phyloP scores from a whole-genome alignment of 2,329 filamentous ascomycete species.

The Diplodia seriata region DNA sequence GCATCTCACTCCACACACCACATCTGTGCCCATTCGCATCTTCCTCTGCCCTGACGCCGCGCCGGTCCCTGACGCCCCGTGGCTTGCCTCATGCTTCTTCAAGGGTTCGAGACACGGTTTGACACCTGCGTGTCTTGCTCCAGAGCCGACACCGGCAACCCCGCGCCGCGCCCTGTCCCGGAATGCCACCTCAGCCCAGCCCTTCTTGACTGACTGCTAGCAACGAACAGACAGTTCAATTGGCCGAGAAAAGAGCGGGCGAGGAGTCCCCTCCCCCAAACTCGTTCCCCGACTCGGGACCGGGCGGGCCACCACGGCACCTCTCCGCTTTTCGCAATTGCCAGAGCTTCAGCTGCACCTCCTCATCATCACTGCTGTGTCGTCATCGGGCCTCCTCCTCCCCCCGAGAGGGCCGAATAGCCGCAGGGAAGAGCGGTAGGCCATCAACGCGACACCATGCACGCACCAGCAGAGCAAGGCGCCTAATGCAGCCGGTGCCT shows the following conservation, averaged over 20 bases:
- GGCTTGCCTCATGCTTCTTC: conserved; percentile 3
- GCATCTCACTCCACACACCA: conserved; percentile 14
- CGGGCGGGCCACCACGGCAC: background rate
- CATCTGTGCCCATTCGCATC: conserved; percentile 17
- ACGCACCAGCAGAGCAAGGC: background rate
- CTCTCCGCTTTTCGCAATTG: background rate
- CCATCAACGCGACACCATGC: conserved; percentile 15
- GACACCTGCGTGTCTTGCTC: background rate
- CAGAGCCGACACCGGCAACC: conserved; percentile 7
- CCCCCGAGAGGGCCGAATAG: background rate
- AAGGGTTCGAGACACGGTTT: background rate
- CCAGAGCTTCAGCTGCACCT: too few relatives aligned
- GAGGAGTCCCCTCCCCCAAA: background rate
- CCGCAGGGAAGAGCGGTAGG: background rate
- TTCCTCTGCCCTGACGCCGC: background rate
- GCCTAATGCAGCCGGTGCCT: conserved; percentile 27
- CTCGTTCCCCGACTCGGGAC: conserved; percentile 1
- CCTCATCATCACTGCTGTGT: background rate
- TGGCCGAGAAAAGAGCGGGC: conserved; percentile 19
- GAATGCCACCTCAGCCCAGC: conserved; percentile 10
- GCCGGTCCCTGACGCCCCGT: background rate
- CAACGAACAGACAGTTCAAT: background rate
- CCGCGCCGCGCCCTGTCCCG: background rate
- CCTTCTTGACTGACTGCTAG: background rate
- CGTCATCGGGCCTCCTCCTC: conserved; percentile 5